Conservation (phyloP, 2,329 filamentous ascomycete species). For the Cladosporium cucumerinum region DNA sequence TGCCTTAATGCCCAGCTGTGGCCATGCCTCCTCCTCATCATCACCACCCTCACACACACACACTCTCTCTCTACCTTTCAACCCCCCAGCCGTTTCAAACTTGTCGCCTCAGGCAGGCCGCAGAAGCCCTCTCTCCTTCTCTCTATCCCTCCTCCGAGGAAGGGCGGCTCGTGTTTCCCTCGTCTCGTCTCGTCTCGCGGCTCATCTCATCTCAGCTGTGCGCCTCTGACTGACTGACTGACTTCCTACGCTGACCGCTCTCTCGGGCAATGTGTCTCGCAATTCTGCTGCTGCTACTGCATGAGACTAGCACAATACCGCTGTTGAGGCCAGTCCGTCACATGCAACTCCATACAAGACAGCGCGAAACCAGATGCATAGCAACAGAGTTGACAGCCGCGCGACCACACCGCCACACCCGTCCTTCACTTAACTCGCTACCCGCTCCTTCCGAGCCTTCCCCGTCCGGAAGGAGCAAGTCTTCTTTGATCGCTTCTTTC, state of each 20-base stretch:
- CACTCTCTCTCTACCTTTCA: neutral
- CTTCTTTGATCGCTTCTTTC: constrained; percentile 2
- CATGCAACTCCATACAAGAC: constrained; percentile 13
- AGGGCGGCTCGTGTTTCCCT: neutral
- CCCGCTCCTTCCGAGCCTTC: constrained; percentile 10
- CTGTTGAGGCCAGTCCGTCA: neutral
- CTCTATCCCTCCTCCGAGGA: neutral
- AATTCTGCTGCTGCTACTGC: neutral
- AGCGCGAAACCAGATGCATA: constrained; percentile 5
- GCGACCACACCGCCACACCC: constrained; percentile 15
- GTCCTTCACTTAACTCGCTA: constrained; percentile 15
- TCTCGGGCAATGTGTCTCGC: constrained; percentile 1
- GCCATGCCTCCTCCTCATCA: neutral
- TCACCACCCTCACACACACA: no score
- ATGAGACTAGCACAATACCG: neutral
- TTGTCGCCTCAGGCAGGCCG: neutral
- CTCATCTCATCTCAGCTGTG: neutral
- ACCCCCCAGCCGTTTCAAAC: constrained; percentile 1
- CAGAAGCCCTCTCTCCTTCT: neutral
- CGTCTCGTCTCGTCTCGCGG: neutral
- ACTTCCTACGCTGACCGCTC: neutral
- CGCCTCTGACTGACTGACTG: neutral
- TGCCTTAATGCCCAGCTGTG: constrained; percentile 6
- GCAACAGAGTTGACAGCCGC: neutral
- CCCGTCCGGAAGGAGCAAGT: constrained; percentile 3